Percentiles rank a stretch among this genome's conserved stretches.
Evolutionary conservation across 139 green algal genomes (phyloP).

Genomic region (Limnomonas spitsbergensis): DNA sequence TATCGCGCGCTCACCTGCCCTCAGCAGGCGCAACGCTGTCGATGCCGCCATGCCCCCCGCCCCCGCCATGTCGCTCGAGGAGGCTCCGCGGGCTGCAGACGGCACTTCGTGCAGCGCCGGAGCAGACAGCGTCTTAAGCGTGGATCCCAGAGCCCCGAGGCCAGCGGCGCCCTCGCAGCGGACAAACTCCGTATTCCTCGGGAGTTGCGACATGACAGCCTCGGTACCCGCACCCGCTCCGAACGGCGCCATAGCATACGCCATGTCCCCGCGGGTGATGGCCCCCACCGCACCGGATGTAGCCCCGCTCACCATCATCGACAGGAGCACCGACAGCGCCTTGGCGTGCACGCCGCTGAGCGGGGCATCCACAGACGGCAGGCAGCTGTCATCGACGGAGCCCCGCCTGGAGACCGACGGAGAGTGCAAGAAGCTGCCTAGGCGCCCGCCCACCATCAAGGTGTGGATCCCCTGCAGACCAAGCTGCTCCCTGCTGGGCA

Average conservation of each 20-base stretch:
- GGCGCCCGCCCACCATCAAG: too few relatives aligned
- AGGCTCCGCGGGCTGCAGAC: too few relatives aligned
- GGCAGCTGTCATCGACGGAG: neutral
- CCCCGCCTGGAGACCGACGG: neutral
- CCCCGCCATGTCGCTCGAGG: neutral
- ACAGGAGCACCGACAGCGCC: neutral
- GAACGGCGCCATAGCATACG: too few relatives aligned
- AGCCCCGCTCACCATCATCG: neutral
- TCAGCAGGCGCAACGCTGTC: neutral
- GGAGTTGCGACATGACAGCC: too few relatives aligned
- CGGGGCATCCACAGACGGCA: neutral
- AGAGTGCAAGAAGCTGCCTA: neutral
- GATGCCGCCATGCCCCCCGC: neutral
- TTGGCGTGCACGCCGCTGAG: neutral
- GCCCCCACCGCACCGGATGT: neutral
- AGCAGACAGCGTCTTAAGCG: too few relatives aligned
- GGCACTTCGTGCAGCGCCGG: too few relatives aligned
- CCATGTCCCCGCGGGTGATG: neutral
- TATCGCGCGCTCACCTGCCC: neutral
- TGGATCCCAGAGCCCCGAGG: too few relatives aligned
- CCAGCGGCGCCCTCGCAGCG: too few relatives aligned
- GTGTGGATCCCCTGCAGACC: too few relatives aligned
- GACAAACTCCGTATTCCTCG: too few relatives aligned
- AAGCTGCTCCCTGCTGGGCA: too few relatives aligned
- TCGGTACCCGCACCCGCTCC: too few relatives aligned